Base-by-base conservation (phyloP, 176 grass and related monocot genomes). In the Luzula sylvatica region DNA sequence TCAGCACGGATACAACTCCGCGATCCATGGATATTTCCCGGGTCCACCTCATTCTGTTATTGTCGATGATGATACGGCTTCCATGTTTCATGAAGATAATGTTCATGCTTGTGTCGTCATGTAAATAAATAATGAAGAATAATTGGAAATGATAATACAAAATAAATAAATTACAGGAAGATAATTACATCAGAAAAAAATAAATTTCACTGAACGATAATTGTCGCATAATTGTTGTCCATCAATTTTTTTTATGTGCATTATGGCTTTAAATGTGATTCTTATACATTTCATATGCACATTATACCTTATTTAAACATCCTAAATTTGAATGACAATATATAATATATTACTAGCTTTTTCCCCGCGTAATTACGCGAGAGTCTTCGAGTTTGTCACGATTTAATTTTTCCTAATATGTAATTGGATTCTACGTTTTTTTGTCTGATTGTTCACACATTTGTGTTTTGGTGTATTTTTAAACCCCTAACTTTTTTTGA, bases 11-110 rank as follows among this genome's bases (percentile, higher is more conserved):
- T 82, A 88, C 66, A 88, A 81, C 67, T 71, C 65, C 2, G 65
- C 57, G 0, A 58, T 79, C 48, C 15, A 79, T 17, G 89, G 89
- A 1, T 76, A 74, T 54, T 88, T 78, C 53, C 74, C 83, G 7
- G 69, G 80, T 67, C 77, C 82, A 9, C 70, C 83, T 50, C 85
- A 85, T 78, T 72, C 83, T 11, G 32, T 85, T 18, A 9, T 95
- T 12, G 23, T 95, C 28, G 83, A 88, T 39, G 90, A 88, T 62
- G 20, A 78, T 24, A 67, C 80, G 2, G 69, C 75, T 38, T 77
- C 61, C 20, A 45, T 85, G 21, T 85, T 95, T 72, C 63, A 88
- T 54, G 89, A 82, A 6, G 83, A 95, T 39, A 88, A 95, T 50
- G 89, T 85, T 26, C 70, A 88, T 25, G 83, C 89, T 23, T 95